phyloP scores from a whole-genome alignment of 108 stramenopile genomes.

The Mediolabrus comicus region DNA sequence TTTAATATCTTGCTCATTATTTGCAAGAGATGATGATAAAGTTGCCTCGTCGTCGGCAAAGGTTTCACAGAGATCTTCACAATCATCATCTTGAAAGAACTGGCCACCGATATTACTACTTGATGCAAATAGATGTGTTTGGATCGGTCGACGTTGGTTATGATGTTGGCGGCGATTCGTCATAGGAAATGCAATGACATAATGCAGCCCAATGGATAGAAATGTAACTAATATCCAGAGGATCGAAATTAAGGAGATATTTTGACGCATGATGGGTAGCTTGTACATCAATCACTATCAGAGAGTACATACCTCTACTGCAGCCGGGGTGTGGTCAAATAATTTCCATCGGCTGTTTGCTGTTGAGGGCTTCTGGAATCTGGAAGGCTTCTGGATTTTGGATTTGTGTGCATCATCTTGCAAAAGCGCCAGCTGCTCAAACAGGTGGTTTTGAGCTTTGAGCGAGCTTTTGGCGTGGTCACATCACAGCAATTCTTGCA shows the following conservation, averaged over 20 bases:
- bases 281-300: too few species aligned
- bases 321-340: too few species aligned
- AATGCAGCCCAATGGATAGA: neutral
- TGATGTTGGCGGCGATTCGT: neutral
- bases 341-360: too few species aligned
- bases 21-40: neutral
- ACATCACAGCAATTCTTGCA: too few species aligned
- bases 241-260: neutral
- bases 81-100: constrained; percentile 34
- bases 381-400: too few species aligned
- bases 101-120: neutral
- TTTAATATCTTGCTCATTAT: neutral
- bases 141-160: neutral
- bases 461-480: too few species aligned
- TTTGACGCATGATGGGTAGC: neutral
- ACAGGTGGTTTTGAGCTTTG: too few species aligned
- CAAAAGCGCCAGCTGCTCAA: too few species aligned
- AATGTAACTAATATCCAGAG: neutral
- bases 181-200: neutral
- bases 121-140: neutral
- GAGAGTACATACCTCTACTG: too few species aligned
- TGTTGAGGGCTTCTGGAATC: too few species aligned
- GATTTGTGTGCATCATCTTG: too few species aligned
- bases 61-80: constrained; percentile 33
- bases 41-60: constrained; percentile 11